These are phyloP conservation scores for Lumnitzera racemosa DNA, from an alignment of 345 rosid genomes.

Conservation along the genomic window DNA sequence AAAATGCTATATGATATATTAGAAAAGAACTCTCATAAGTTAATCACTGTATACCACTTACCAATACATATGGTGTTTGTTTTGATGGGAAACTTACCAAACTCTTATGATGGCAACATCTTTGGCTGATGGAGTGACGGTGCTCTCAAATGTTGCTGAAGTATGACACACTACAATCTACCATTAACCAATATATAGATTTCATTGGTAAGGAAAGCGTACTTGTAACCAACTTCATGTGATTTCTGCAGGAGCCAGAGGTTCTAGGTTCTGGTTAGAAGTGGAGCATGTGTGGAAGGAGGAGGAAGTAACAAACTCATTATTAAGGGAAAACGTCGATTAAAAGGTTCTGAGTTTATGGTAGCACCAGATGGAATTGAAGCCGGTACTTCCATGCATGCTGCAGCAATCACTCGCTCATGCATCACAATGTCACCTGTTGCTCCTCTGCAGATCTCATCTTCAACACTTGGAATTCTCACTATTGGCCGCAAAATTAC, in stretches of 20 bases:
- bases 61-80: no score
- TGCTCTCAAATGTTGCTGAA: constrained; percentile 29
- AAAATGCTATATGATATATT: no score
- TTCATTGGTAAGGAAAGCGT: background rate
- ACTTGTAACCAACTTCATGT: background rate
- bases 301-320: constrained; percentile 13
- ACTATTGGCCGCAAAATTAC: constrained; percentile 24
- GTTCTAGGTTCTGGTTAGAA: constrained; percentile 16
- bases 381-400: constrained; percentile 29
- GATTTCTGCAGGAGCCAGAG: constrained; percentile 19
- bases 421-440: constrained; percentile 23
- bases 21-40: no score
- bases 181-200: no score
- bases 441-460: constrained; percentile 16
- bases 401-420: constrained; percentile 32
- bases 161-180: constrained; percentile 6
- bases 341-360: constrained; percentile 16
- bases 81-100: constrained; percentile 25
- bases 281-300: constrained; percentile 23
- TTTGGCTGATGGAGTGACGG: constrained; percentile 25
- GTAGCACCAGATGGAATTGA: constrained; percentile 24
- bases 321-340: constrained; percentile 14
- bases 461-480: constrained; percentile 14
- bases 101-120: constrained; percentile 37
- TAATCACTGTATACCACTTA: no score